A percentile compares a stretch with the other conserved stretches of the same genome.
phyloP scores from a whole-genome alignment of 1,139 yeast species.

The Hemisphaericaspora xylofermentans region DNA sequence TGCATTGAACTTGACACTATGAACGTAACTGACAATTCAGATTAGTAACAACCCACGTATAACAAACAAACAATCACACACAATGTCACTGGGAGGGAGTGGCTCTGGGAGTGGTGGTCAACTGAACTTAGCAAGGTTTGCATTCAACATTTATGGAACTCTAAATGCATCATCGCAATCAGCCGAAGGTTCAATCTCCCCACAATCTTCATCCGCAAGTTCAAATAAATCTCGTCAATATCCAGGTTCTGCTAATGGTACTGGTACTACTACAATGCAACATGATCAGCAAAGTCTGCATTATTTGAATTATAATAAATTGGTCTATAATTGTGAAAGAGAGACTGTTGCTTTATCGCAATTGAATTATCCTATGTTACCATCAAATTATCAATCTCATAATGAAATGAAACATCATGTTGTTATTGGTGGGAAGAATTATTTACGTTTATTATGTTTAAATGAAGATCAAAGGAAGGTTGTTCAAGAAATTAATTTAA shows the following conservation, averaged over 20 bases:
- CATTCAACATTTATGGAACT: conserved; percentile 35
- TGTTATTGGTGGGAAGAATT: conserved; percentile 60
- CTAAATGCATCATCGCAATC: conserved; percentile 20
- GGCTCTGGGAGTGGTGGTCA: conserved; percentile 1
- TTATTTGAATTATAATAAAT: conserved; percentile 12
- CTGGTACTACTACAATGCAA: conserved; percentile 5
- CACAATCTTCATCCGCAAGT: conserved; percentile 21
- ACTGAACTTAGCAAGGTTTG: conserved; percentile 32
- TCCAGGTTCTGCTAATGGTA: neutral
- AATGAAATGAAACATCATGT: conserved; percentile 29
- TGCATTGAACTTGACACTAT: too few relatives aligned
- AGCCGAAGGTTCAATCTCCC: conserved; percentile 14
- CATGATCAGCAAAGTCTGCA: conserved; percentile 2
- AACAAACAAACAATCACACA: neutral
- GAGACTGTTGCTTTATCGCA: conserved; percentile 31
- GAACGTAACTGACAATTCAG: too few relatives aligned
- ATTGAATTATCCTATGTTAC: conserved; percentile 18
- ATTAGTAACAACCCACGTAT: too few relatives aligned
- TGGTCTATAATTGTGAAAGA: conserved; percentile 27
- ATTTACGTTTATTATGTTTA: conserved; percentile 49
- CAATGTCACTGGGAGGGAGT: conserved; percentile 3
- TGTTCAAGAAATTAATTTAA: conserved; percentile 40
- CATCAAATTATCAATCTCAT: conserved; percentile 7
- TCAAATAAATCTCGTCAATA: conserved; percentile 15
- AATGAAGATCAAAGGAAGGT: conserved; percentile 39